A percentile compares a stretch with the other conserved stretches of the same genome.
phyloP scores from a whole-genome alignment of 495 filamentous ascomycete genomes.

The Neurospora pannonica region DNA sequence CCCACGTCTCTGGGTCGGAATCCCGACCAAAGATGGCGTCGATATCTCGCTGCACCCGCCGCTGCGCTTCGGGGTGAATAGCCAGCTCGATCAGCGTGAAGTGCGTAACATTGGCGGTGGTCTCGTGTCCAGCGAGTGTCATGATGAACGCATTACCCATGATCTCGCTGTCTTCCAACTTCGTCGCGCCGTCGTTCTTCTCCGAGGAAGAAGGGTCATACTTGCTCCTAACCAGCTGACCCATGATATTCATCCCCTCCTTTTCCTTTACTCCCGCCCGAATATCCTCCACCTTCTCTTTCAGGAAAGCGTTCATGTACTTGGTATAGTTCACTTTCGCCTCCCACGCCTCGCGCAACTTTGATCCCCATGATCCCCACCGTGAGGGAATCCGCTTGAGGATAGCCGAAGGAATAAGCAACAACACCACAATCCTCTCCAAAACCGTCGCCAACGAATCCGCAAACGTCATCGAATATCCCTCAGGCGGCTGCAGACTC shows the following conservation, averaged over 20 bases:
- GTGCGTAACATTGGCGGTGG: conserved; percentile 57
- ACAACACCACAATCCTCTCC: conserved; percentile 43
- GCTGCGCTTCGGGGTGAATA: conserved; percentile 45
- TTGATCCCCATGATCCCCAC: neutral
- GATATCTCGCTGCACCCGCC: conserved; percentile 50
- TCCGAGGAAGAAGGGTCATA: conserved; percentile 23
- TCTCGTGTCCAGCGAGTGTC: conserved; percentile 64
- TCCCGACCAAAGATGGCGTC: conserved; percentile 42
- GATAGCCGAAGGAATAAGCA: conserved; percentile 41
- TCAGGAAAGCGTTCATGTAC: conserved; percentile 56
- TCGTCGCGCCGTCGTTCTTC: neutral
- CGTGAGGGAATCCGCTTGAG: conserved; percentile 20
- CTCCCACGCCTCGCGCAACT: conserved; percentile 25
- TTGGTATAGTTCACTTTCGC: conserved; percentile 50
- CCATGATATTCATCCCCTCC: conserved; percentile 58
- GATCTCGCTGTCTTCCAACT: conserved; percentile 49
- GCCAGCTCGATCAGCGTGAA: conserved; percentile 54
- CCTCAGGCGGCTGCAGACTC: conserved; percentile 32
- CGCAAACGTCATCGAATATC: conserved; percentile 52
- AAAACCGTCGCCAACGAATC: conserved; percentile 43
- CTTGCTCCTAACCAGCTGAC: conserved; percentile 39
- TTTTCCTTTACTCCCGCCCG: conserved; percentile 29
- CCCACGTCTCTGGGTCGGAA: conserved; percentile 44
- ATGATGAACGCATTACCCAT: conserved; percentile 65
- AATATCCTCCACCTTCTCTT: conserved; percentile 43